Evolutionary conservation across 2,329 filamentous ascomycete genomes (phyloP), one percentile per base, ranked within the genome.

Genomic region (Venturia pyrina): DNA sequence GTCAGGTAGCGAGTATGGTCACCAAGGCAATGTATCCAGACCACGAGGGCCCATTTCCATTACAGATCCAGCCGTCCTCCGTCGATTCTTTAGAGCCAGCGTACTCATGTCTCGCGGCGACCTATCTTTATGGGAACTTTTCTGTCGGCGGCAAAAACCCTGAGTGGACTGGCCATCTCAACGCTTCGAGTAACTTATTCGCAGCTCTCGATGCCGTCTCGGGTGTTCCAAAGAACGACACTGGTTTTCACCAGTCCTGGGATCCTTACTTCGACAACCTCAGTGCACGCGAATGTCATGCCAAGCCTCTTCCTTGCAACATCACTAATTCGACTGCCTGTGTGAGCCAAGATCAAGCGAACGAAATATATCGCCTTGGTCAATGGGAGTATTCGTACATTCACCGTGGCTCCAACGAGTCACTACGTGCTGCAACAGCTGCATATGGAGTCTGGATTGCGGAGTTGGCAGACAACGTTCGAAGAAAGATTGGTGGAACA

Each of bases 181-280:
- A 79, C 4, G 80, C 78, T 24, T 81, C 88, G 0, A 72, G 75
- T 2, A 69, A 76, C 0, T 78, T 95, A 0, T 90, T 84, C 72
- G 71, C 75, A 6, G 75, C 74, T 0, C 82, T 95, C 0, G 90
- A 95, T 71, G 73, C 78, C 53, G 82, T 93, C 59, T 90, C 88
- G 0, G 88, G 88, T 40, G 83, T 95, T 0, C 73, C 81, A 0
- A 68, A 79, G 0, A 75, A 75, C 43, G 82, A 87, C 67, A 72
- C 73, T 0, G 87, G 81, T 3, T 95, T 90, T 79, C 89, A 93
- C 72, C 80, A 76, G 50, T 87, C 83, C 64, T 87, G 89, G 70
- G 91, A 95, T 72, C 90, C 92, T 75, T 95, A 95, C 78, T 95
- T 87, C 71, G 91, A 95, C 74, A 95, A 92, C 71, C 82, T 95